Evolutionary conservation across 352 stramenopile species (phyloP), one percentile per base, ranked within the genome.

Genomic region (Saprolegnia parasitica): DNA sequence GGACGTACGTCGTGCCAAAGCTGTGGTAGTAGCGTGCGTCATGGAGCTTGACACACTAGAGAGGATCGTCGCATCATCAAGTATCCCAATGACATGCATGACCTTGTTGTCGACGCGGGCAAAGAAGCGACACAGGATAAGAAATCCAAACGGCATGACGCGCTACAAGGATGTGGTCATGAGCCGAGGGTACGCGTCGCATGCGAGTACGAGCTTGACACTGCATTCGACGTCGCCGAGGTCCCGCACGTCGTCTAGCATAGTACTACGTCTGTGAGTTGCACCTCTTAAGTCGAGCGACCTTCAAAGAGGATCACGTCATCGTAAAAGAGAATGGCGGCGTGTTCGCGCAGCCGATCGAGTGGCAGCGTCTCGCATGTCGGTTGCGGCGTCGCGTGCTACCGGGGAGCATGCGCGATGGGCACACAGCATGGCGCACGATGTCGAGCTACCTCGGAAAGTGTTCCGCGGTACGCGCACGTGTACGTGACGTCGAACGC

Each of bases 1-100:
- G 86, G 35, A 89, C 65, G 45, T 86, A 84, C 1, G 75, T 56
- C 42, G 80, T 39, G 13, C 68, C 79, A 58, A 88, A 89, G 45
- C 88, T 80, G 45, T 89, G 81, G 61, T 88, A 88, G 58, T 88
- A 88, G 24, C 81, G 77, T 0, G 79, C 83, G 45, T 89, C 80
- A 16, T 78, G 49, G 4, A 89, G 58, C 60, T 77, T 78, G 8
- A 88, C 66, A 52, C 72, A 74, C 78, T 88, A 57, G 15, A 23
- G n/a, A n/a, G n/a, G n/a, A n/a, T n/a, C n/a, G 35, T 52, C 37
- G 29, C 39, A 56, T 24, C 16, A 40, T 1, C 0, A 49, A 26
- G 18, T 29, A 64, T 37, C 2, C 29, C 26, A 37, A 5, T 18
- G 57, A 35, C 35, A 32, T 10, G 32, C 46, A 39, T 21, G 66